Percentiles rank a stretch among this genome's conserved stretches.
These are phyloP conservation scores for Dactylella cylindrospora DNA, from an alignment of 2,329 filamentous ascomycete genomes.

Conservation along the genomic window DNA sequence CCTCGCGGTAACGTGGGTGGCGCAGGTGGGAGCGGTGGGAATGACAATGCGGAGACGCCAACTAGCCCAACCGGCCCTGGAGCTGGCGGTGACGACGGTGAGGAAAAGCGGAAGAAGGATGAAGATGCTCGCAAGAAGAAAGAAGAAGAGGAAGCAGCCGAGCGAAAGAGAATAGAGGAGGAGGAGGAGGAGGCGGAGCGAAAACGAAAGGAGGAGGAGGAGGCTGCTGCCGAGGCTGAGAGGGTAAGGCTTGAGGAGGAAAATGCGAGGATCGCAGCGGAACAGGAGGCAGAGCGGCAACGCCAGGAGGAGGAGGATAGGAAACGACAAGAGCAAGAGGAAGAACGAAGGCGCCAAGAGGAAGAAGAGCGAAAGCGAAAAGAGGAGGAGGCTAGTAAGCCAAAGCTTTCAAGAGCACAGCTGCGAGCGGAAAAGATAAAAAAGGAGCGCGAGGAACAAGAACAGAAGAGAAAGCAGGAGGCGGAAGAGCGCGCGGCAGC, in stretches of 20 bases:
- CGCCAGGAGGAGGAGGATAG: constrained; percentile 7
- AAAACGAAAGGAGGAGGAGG: constrained; percentile 19
- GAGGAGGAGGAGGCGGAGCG: constrained; percentile 13
- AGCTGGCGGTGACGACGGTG: constrained; percentile 28
- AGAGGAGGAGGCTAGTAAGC: too few relatives aligned
- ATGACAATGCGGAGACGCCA: constrained; percentile 24
- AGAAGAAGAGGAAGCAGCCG: constrained; percentile 25
- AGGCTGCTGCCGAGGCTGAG: too few relatives aligned
- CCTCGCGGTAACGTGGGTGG: not conserved
- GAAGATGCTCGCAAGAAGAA: constrained; percentile 32
- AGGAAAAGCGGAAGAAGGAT: constrained; percentile 20
- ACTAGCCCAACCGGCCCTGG: constrained; percentile 30
- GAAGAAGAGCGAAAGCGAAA: too few relatives aligned
- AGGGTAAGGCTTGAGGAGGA: constrained; percentile 9
- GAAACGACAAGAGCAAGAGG: not conserved
- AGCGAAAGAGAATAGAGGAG: constrained; percentile 13
- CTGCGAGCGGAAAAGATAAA: too few relatives aligned
- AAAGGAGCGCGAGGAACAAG: constrained; percentile 1
- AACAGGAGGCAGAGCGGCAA: constrained; percentile 5
- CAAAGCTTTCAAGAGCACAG: too few relatives aligned
- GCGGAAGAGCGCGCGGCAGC: constrained; percentile 18
- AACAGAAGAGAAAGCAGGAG: constrained; percentile 24
- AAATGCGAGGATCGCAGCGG: not conserved
- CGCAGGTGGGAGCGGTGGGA: not conserved
- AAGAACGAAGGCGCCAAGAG: not conserved